Evolutionary conservation across 2,329 filamentous ascomycete species (phyloP).

Genomic region (Talaromyces sp.): DNA sequence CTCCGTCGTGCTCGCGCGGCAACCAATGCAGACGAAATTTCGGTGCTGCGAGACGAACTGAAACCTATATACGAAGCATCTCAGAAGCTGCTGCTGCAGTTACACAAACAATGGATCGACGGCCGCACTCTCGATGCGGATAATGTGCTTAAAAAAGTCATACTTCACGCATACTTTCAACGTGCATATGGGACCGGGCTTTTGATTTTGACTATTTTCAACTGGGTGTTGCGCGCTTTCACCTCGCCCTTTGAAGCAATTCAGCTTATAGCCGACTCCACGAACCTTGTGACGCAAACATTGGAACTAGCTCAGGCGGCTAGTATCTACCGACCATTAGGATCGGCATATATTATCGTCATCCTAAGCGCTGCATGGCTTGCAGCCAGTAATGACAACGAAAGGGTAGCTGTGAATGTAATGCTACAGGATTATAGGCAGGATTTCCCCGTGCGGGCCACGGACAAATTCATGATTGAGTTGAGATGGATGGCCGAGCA

Average conservation of each 20-base stretch:
- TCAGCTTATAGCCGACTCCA: slow-evolving; percentile 21
- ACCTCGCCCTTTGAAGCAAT: slow-evolving; percentile 23
- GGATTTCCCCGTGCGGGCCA: slow-evolving; percentile 24
- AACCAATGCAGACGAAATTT: slow-evolving; percentile 6
- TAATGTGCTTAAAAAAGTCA: slow-evolving; percentile 7
- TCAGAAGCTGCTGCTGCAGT: slow-evolving; percentile 19
- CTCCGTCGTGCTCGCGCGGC: slow-evolving; percentile 26
- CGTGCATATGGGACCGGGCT: slow-evolving; percentile 34
- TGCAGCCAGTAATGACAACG: slow-evolving; percentile 21
- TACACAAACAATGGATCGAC: slow-evolving; percentile 19
- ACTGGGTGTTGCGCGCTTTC: slow-evolving; percentile 32
- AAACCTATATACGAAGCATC: slow-evolving; percentile 3
- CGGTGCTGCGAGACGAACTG: background rate
- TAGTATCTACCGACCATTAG: slow-evolving; percentile 30
- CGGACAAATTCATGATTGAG: slow-evolving; percentile 12
- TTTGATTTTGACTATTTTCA: slow-evolving; percentile 30
- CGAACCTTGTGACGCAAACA: slow-evolving; percentile 25
- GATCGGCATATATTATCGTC: slow-evolving; percentile 29
- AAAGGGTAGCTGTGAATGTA: slow-evolving; percentile 20
- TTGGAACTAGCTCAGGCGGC: slow-evolving; percentile 28
- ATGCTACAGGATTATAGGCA: slow-evolving; percentile 25
- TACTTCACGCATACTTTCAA: slow-evolving; percentile 30
- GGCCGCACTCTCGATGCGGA: slow-evolving; percentile 1
- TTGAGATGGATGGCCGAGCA: background rate
- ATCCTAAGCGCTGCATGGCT: slow-evolving; percentile 28